A percentile compares a stretch with the other conserved stretches of the same genome.
Evolutionary conservation across 1,139 yeast genomes (phyloP).

Genomic region (Suhomyces atakaporum): DNA sequence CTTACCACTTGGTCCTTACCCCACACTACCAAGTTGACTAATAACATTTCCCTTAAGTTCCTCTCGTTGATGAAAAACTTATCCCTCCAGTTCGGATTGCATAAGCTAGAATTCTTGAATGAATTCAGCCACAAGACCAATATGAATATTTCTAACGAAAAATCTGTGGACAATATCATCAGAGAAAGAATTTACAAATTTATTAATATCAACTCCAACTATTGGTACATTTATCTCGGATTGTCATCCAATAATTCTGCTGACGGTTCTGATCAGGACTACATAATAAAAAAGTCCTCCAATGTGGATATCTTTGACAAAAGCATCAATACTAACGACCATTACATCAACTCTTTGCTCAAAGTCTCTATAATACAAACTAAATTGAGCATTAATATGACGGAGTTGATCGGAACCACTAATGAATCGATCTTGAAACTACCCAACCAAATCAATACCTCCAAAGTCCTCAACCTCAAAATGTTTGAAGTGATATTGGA

Average conservation of each 20-base stretch:
- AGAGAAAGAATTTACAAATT: slow-evolving; percentile 50
- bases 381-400: slow-evolving; percentile 44
- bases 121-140: slow-evolving; percentile 50
- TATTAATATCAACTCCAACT: slow-evolving; percentile 45
- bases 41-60: slow-evolving; percentile 41
- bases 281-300: slow-evolving; percentile 40
- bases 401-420: slow-evolving; percentile 28
- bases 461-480: slow-evolving; percentile 40
- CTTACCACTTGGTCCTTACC: slow-evolving; percentile 55
- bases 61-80: slow-evolving; percentile 44
- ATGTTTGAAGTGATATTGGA: slow-evolving; percentile 47
- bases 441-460: slow-evolving; percentile 26
- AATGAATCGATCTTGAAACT: slow-evolving; percentile 17
- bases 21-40: slow-evolving; percentile 32
- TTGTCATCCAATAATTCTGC: slow-evolving; percentile 41
- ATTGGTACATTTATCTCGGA: slow-evolving; percentile 47
- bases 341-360: slow-evolving; percentile 42
- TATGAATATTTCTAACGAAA: slow-evolving; percentile 35
- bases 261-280: slow-evolving; percentile 46
- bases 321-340: slow-evolving; percentile 26
- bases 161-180: slow-evolving; percentile 37
- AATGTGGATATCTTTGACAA: slow-evolving; percentile 29
- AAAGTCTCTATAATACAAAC: slow-evolving; percentile 45
- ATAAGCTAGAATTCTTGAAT: slow-evolving; percentile 43
- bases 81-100: slow-evolving; percentile 47